Evolutionary conservation across 768 basidiomycete genomes (phyloP).

Genomic region (Xerocomus potaroensis): DNA sequence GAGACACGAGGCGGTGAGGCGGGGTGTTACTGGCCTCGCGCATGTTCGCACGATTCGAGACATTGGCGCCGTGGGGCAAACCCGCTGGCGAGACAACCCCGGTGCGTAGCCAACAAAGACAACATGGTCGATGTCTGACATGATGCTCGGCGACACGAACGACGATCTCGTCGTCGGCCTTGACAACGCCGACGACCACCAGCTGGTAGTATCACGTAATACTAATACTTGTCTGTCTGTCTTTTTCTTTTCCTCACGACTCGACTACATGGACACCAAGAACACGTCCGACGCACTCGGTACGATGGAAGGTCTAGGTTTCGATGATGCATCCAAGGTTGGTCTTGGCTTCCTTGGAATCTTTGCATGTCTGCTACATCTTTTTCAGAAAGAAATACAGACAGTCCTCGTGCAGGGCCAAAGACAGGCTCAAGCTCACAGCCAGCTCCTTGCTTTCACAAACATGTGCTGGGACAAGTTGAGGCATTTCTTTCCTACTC

Average conservation of each 20-base stretch:
- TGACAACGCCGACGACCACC: slow-evolving; percentile 8
- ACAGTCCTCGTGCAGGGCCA: slow-evolving; percentile 74
- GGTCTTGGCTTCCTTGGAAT: slow-evolving; percentile 1
- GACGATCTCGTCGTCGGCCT: slow-evolving; percentile 3
- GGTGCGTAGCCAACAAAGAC: background rate
- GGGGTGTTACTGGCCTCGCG: slow-evolving; percentile 17
- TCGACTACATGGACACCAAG: slow-evolving; percentile 22
- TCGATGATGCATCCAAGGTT: slow-evolving; percentile 79
- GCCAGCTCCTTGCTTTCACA: slow-evolving; percentile 73
- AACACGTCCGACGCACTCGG: slow-evolving; percentile 21
- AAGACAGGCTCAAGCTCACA: slow-evolving; percentile 77
- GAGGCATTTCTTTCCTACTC: slow-evolving; percentile 24
- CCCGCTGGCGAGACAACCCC: slow-evolving; percentile 1
- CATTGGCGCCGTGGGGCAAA: slow-evolving; percentile 13
- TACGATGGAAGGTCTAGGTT: slow-evolving; percentile 40
- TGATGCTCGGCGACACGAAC: slow-evolving; percentile 5
- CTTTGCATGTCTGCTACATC: slow-evolving; percentile 4
- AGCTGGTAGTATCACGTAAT: slow-evolving; percentile 19
- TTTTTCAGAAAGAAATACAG: slow-evolving; percentile 71
- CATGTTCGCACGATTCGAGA: slow-evolving; percentile 28
- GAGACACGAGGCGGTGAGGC: slow-evolving; percentile 35
- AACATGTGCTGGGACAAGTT: slow-evolving; percentile 92
- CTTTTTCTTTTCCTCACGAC: slow-evolving; percentile 27
- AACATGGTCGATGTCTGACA: background rate
- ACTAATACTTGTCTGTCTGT: too few relatives aligned